Conservation (phyloP, 2,329 filamentous ascomycete genomes). For the Apiospora sp. region DNA sequence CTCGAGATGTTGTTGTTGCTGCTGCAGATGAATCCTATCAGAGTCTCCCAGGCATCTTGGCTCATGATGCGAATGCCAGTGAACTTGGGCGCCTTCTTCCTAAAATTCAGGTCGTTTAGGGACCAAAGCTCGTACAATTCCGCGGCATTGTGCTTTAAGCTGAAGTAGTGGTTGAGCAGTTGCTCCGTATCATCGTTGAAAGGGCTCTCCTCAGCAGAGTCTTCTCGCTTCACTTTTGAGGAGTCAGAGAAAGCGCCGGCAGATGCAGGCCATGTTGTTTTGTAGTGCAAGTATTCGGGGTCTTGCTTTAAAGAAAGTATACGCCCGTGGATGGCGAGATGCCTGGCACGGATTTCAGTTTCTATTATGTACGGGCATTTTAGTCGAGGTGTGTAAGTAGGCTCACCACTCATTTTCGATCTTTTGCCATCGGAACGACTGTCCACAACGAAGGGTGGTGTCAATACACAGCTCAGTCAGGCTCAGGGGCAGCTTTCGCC, state of each 20-base stretch:
- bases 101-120: slow-evolving; percentile 76
- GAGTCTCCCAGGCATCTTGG: slow-evolving; percentile 95
- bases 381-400: background rate
- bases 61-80: slow-evolving; percentile 90
- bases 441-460: slow-evolving; percentile 91
- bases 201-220: slow-evolving; percentile 12
- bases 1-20: slow-evolving; percentile 98
- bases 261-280: slow-evolving; percentile 63
- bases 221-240: slow-evolving; percentile 41
- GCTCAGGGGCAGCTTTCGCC: slow-evolving; percentile 85
- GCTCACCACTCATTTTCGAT: slow-evolving; percentile 81
- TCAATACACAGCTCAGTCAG: slow-evolving; percentile 91
- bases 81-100: slow-evolving; percentile 84
- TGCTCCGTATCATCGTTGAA: slow-evolving; percentile 71
- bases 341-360: slow-evolving; percentile 54
- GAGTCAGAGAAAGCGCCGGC: background rate
- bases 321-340: slow-evolving; percentile 84
- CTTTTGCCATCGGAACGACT: slow-evolving; percentile 96
- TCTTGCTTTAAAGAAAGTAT: slow-evolving; percentile 89
- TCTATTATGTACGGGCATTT: background rate
- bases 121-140: slow-evolving; percentile 90
- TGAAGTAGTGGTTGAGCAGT: slow-evolving; percentile 86
- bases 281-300: slow-evolving; percentile 78
- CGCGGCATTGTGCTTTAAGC: slow-evolving; percentile 78
- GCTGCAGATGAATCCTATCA: slow-evolving; percentile 96